Evolutionary conservation across 257 asterid species (phyloP), one percentile per base, ranked within the genome.

Genomic region (Solanum pinnatisectum): DNA sequence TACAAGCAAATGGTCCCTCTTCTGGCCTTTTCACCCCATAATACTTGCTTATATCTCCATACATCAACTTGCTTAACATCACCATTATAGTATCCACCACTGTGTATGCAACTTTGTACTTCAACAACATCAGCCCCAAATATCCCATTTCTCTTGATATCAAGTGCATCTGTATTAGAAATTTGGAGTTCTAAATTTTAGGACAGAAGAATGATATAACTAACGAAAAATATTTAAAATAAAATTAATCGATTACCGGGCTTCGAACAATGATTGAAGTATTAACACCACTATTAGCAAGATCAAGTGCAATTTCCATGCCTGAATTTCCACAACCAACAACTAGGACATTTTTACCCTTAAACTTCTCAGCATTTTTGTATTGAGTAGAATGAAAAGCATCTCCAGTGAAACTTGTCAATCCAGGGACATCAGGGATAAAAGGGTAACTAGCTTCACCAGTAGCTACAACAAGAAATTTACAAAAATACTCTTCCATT

Each of bases 301-400:
- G 96, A 91, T 96, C 99, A 30, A 92, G 86, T 2, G 98, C 98
- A 70, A 96, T 94, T 33, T 96, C 99, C 97, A 93, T 94, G 3
- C 99, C 98, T 27, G 99, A 96, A 86, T 96, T 96, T 22, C 99
- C 99, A 72, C 97, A 90, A 35, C 99, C 99, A 60, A 95, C 97
- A 25, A 96, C 99, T 91, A 95, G 68, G 3, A 94, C 97, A 6
- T 32, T 89, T 23, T 92, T 91, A 2, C 90, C 90, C 36, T 39
- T 56, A 60, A 83, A 95, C 25, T 49, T 86, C 14, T 90, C 83
- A 2, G 95, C 99, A 22, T 94, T 94, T 59, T 88, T 94, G 73
- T 88, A 95, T 74, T 37, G 22, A 0, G 98, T 96, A 10, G 98
- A 93, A 81, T 96, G 99, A 87, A 96, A 15, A 32, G 90, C 86